Evolutionary conservation across 768 basidiomycete species (phyloP).

Genomic region (Auricularia auricula-judae): DNA sequence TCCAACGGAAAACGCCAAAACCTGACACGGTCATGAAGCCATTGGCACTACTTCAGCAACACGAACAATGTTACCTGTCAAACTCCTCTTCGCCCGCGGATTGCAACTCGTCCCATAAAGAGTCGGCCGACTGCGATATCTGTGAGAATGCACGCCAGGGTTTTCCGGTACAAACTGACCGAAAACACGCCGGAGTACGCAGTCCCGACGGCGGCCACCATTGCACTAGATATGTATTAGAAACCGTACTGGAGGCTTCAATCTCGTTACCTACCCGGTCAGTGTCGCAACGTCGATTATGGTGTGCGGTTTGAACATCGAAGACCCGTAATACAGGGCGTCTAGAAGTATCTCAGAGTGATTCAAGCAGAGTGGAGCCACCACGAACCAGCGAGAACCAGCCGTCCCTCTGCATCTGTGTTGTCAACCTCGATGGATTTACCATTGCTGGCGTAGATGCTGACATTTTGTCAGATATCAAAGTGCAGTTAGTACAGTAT

Average conservation of each 20-base stretch:
- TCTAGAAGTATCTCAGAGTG: conserved; percentile 29
- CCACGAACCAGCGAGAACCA: conserved; percentile 55
- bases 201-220: conserved; percentile 64
- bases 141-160: neutral
- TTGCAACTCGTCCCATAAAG: conserved; percentile 60
- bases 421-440: conserved; percentile 82
- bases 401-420: conserved; percentile 75
- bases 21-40: conserved; percentile 11
- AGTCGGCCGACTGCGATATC: conserved; percentile 49
- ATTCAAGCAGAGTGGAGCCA: neutral
- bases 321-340: conserved; percentile 73
- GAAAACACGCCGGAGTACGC: conserved; percentile 71
- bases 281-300: conserved; percentile 83
- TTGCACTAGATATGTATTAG: conserved; percentile 36
- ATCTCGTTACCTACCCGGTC: conserved; percentile 43
- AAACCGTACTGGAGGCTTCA: neutral
- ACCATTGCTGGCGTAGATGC: conserved; percentile 79
- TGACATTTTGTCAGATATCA: conserved; percentile 16
- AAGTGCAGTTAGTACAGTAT: neutral
- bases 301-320: conserved; percentile 68
- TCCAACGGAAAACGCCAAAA: conserved; percentile 90
- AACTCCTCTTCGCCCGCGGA: conserved; percentile 62
- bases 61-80: conserved; percentile 28
- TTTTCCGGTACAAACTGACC: conserved; percentile 20
- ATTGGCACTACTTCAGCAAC: too few species aligned